Evolutionary conservation across 805 yeast species (phyloP).

Genomic region (Nakazawaea sp.): DNA sequence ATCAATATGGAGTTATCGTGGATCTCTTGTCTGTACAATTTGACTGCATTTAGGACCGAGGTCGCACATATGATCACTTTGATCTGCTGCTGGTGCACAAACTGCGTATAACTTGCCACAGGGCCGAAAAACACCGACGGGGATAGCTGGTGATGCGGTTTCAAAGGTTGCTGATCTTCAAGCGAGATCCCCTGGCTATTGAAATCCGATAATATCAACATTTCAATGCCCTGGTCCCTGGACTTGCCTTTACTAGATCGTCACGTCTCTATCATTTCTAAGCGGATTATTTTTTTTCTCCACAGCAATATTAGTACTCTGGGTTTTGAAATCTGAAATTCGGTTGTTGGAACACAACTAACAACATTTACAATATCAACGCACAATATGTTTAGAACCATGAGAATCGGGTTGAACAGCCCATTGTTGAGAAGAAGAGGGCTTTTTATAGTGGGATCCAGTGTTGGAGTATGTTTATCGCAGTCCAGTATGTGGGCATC

Average conservation of each 20-base stretch:
- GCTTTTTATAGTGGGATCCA: background rate
- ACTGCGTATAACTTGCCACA: background rate
- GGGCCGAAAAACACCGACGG: slow-evolving; percentile 7
- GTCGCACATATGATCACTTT: slow-evolving; percentile 1
- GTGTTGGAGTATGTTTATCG: background rate
- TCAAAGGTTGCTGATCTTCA: too few relatives aligned
- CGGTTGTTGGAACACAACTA: background rate
- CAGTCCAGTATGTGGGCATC: background rate
- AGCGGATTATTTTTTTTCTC: too few relatives aligned
- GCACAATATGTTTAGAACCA: background rate
- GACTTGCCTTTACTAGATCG: too few relatives aligned
- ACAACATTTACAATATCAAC: too few relatives aligned
- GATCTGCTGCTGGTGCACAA: slow-evolving; percentile 3
- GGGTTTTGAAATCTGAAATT: background rate
- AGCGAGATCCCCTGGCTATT: background rate
- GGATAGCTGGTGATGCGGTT: slow-evolving; percentile 1
- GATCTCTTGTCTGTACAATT: background rate
- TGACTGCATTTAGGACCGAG: background rate
- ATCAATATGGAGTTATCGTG: background rate
- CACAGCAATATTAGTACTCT: too few relatives aligned
- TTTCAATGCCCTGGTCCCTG: background rate
- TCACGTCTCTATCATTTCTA: too few relatives aligned
- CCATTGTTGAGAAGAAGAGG: background rate
- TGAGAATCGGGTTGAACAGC: background rate
- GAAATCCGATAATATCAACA: slow-evolving; percentile 9